These are phyloP conservation scores for Chaetothyriales sp. DNA, from an alignment of 2,329 filamentous ascomycete species.

Conservation along the genomic window DNA sequence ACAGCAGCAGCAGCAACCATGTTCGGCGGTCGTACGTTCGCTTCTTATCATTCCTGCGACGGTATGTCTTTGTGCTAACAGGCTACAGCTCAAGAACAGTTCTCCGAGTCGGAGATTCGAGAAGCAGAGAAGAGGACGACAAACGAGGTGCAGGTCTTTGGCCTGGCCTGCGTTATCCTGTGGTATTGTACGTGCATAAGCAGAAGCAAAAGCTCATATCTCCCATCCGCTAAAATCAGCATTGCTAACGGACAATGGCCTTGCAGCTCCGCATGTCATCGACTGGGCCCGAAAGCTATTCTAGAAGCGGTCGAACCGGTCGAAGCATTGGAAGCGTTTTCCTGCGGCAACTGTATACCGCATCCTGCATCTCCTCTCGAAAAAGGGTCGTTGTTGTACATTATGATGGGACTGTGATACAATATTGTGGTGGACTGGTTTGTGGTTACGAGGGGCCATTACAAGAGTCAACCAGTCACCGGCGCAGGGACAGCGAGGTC, in stretches of 20 bases:
- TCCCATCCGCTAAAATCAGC: background rate
- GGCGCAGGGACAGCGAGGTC: constrained; percentile 8
- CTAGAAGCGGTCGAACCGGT: constrained; percentile 17
- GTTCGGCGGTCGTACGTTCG: constrained; percentile 12
- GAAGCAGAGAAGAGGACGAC: constrained; percentile 40
- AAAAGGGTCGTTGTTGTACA: constrained; percentile 16
- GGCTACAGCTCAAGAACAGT: constrained; percentile 23
- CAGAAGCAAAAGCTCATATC: background rate
- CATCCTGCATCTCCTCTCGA: constrained; percentile 1
- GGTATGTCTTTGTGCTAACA: constrained; percentile 1
- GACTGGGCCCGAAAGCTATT: constrained; percentile 35
- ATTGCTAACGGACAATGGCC: background rate
- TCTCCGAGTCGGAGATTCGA: constrained; percentile 32
- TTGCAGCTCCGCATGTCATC: constrained; percentile 34
- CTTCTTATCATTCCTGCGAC: background rate
- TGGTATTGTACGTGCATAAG: constrained; percentile 42
- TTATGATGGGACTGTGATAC: constrained; percentile 20
- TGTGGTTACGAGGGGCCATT: background rate
- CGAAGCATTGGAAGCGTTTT: no score
- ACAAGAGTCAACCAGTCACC: constrained; percentile 3
- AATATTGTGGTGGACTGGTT: background rate
- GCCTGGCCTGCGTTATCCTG: constrained; percentile 39
- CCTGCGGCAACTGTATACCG: background rate
- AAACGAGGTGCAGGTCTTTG: constrained; percentile 39
- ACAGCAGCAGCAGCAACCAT: constrained; percentile 3